Percentiles rank a stretch among this genome's conserved stretches.
These are phyloP conservation scores for Jackrogersella multiformis DNA, from an alignment of 495 filamentous ascomycete genomes.

Conservation along the genomic window DNA sequence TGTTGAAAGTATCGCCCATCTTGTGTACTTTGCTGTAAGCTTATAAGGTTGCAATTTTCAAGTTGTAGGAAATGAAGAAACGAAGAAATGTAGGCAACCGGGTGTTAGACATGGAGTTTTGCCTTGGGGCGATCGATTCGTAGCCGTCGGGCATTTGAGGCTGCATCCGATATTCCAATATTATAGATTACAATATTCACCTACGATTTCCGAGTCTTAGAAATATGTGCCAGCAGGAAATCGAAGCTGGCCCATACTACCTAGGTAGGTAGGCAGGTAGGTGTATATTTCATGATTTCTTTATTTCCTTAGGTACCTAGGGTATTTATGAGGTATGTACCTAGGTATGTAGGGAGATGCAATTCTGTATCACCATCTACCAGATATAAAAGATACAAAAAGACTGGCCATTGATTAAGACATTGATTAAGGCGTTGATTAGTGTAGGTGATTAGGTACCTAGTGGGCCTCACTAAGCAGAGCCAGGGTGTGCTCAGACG, in stretches of 20 bases:
- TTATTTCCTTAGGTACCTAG: background rate
- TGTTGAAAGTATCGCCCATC: slow-evolving; percentile 36
- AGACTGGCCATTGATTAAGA: slow-evolving; percentile 12
- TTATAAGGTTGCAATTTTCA: background rate
- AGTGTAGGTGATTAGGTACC: no score
- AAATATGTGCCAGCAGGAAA: background rate
- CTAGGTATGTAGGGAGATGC: slow-evolving; percentile 1
- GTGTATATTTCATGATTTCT: background rate
- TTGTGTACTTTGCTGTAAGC: slow-evolving; percentile 23
- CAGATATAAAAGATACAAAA: background rate
- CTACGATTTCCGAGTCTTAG: background rate
- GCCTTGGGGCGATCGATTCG: background rate
- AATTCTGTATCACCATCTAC: no score
- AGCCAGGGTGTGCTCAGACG: background rate
- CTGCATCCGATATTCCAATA: background rate
- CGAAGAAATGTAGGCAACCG: background rate
- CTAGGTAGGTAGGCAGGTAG: background rate
- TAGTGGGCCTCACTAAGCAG: slow-evolving; percentile 15
- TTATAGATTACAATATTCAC: background rate
- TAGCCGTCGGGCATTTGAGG: slow-evolving; percentile 2
- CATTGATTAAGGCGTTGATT: background rate
- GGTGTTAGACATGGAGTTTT: slow-evolving; percentile 8
- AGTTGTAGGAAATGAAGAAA: background rate
- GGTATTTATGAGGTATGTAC: background rate
- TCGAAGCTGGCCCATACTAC: background rate